Percentiles rank a stretch among this genome's conserved stretches.
phyloP scores from a whole-genome alignment of 1,284 basidiomycete genomes.

The Cystobasidiaceae sp. region DNA sequence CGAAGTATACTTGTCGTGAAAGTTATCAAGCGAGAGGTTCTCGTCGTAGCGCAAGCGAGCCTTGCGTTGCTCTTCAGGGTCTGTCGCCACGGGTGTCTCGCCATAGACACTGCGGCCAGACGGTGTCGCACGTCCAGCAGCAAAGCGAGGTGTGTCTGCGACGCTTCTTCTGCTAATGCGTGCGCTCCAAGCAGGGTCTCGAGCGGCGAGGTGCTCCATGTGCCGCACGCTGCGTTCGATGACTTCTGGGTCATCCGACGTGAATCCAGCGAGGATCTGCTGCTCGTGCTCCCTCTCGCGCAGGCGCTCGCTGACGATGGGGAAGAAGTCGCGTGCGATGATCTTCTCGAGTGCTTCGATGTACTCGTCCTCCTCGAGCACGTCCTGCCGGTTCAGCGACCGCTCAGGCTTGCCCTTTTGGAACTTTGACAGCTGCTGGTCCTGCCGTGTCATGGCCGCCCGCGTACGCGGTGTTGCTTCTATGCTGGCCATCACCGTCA shows the following conservation, averaged over 20 bases:
- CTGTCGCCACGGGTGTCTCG: conserved; percentile 12
- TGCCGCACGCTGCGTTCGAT: conserved; percentile 16
- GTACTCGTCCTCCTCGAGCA: conserved; percentile 75
- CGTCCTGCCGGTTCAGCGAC: background rate
- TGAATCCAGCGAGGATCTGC: conserved; percentile 50
- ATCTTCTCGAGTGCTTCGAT: conserved; percentile 85
- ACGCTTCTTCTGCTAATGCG: background rate
- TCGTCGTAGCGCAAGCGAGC: conserved; percentile 49
- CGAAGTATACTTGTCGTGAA: conserved; percentile 84
- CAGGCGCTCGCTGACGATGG: conserved; percentile 76
- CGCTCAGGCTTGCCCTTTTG: background rate
- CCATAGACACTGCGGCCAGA: conserved; percentile 8
- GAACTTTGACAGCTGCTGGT: background rate
- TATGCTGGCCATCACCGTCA: background rate
- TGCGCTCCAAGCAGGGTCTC: conserved; percentile 16
- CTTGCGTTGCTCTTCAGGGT: background rate
- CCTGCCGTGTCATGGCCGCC: background rate
- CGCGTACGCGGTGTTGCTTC: background rate
- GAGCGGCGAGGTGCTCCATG: background rate
- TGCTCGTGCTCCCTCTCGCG: conserved; percentile 77
- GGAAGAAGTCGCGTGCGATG: conserved; percentile 96
- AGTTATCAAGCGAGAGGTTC: conserved; percentile 66
- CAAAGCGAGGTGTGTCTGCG: background rate
- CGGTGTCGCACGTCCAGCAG: conserved; percentile 9
- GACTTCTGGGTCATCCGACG: conserved; percentile 12